phyloP scores from a whole-genome alignment of 2,329 filamentous ascomycete species.

The Apiospora pterosperma region DNA sequence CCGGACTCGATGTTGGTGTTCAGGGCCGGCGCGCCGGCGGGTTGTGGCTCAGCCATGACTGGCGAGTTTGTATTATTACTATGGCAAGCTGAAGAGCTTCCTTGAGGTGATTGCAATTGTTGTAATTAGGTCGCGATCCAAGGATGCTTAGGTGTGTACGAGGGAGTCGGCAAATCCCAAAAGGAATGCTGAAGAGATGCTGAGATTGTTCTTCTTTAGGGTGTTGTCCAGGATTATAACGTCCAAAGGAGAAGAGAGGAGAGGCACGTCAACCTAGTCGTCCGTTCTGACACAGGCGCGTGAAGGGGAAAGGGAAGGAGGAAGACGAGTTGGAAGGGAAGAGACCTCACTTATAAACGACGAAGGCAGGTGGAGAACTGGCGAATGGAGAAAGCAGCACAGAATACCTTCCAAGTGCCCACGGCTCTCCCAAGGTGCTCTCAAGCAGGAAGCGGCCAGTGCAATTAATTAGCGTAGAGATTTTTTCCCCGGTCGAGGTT shows the following conservation, averaged over 20 bases:
- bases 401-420: constrained; percentile 2
- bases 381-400: constrained; percentile 5
- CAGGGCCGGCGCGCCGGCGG: constrained; percentile 52
- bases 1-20: constrained; percentile 64
- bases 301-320: constrained; percentile 6
- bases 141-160: constrained; percentile 4
- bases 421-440: neutral
- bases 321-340: neutral
- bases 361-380: constrained; percentile 9
- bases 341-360: constrained; percentile 4
- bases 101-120: neutral
- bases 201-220: constrained; percentile 4
- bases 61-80: constrained; percentile 14
- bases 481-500: neutral
- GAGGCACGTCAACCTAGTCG: constrained; percentile 9
- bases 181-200: constrained; percentile 7
- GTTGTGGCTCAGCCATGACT: constrained; percentile 54
- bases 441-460: neutral
- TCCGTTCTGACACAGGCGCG: constrained; percentile 5
- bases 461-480: neutral
- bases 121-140: constrained; percentile 4
- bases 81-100: constrained; percentile 7
- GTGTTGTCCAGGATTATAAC: constrained; percentile 4
- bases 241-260: constrained; percentile 5
- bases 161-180: neutral